Evolutionary conservation across 1,284 basidiomycete species (phyloP).

Genomic region (Melampsora larici-populina): DNA sequence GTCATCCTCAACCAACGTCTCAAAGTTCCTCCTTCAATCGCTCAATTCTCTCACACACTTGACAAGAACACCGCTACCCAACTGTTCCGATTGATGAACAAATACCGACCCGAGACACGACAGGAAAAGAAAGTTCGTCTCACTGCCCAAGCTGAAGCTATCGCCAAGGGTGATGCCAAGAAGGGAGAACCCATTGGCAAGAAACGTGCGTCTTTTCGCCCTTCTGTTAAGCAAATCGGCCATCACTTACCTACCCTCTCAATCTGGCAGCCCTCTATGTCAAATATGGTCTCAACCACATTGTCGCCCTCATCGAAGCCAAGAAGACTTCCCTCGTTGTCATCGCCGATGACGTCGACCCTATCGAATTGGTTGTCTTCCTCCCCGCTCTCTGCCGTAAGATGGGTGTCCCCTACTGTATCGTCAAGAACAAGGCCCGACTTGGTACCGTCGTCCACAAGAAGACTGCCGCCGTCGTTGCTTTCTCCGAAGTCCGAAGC

Average conservation of each 20-base stretch:
- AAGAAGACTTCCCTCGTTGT: conserved; percentile 97
- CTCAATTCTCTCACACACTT: conserved; percentile 94
- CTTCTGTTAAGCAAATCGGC: background rate
- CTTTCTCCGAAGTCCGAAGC: conserved; percentile 86
- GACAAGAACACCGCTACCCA: conserved; percentile 99
- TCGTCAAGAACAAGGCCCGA: conserved; percentile 93
- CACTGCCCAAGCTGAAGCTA: conserved; percentile 67
- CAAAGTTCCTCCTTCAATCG: conserved; percentile 97
- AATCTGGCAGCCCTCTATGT: conserved; percentile 88
- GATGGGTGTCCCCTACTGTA: conserved; percentile 98
- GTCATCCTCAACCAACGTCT: conserved; percentile 97
- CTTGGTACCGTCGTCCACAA: conserved; percentile 96
- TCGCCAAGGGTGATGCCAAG: conserved; percentile 73
- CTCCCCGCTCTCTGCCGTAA: conserved; percentile 96
- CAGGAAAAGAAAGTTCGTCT: conserved; percentile 98
- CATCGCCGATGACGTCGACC: conserved; percentile 98
- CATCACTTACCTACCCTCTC: too few relatives aligned
- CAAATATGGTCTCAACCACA: conserved; percentile 97
- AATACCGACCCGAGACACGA: conserved; percentile 83
- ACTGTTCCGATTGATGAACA: conserved; percentile 96
- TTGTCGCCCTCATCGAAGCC: conserved; percentile 80
- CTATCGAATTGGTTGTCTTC: conserved; percentile 92
- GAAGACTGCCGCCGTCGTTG: conserved; percentile 90
- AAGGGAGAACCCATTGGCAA: conserved; percentile 61
- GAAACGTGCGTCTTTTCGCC: conserved; percentile 13